These are phyloP conservation scores for Setaria italica DNA, from an alignment of 202 grass and related monocot genomes.

Conservation along the genomic window DNA sequence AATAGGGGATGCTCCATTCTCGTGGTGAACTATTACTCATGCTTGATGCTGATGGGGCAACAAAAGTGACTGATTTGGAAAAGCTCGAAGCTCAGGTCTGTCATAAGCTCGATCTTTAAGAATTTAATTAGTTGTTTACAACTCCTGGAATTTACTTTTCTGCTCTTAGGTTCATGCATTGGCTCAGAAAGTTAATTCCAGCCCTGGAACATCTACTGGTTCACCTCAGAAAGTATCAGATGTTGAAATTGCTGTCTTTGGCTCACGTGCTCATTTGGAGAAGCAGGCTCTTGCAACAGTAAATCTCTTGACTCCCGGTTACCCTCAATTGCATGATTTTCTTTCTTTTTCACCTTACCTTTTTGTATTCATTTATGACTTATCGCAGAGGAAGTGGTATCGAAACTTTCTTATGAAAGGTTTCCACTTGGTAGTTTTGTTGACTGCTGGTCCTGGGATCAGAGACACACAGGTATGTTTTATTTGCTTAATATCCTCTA, in stretches of 20 bases:
- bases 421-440: constrained; percentile 88
- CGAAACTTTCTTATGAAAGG: constrained; percentile 97
- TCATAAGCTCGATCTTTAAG: constrained; percentile 36
- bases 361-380: constrained; percentile 35
- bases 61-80: constrained; percentile 91
- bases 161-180: constrained; percentile 61
- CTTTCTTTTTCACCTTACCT: constrained; percentile 10
- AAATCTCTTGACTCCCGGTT: constrained; percentile 24
- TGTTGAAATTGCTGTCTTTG: constrained; percentile 84
- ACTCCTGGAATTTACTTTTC: not conserved
- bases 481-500: constrained; percentile 8
- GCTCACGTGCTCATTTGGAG: constrained; percentile 94
- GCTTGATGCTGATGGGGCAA: constrained; percentile 98
- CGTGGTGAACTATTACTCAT: constrained; percentile 89
- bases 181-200: constrained; percentile 52
- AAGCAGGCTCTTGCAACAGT: constrained; percentile 95
- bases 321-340: not conserved
- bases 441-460: constrained; percentile 87
- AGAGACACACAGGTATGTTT: constrained; percentile 83
- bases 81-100: constrained; percentile 90
- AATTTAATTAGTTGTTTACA: constrained; percentile 1
- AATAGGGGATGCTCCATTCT: constrained; percentile 96
- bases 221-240: constrained; percentile 61
- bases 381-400: constrained; percentile 93
- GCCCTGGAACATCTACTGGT: constrained; percentile 33